Evolutionary conservation across 2,329 filamentous ascomycete genomes (phyloP), one percentile per base, ranked within the genome.

Genomic region (Verticillium tricorpus): DNA sequence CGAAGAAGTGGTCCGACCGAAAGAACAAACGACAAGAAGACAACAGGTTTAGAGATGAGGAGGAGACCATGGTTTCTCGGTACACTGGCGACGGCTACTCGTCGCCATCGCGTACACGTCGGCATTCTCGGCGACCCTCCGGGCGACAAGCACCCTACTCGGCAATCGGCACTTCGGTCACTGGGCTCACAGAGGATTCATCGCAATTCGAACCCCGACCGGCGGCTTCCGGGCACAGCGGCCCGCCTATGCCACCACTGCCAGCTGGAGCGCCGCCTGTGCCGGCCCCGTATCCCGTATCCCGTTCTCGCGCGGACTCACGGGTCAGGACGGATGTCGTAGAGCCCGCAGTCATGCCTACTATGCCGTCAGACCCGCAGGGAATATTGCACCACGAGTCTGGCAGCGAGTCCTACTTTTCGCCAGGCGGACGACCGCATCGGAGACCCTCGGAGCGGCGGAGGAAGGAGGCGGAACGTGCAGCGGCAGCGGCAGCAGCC

Each of bases 61-160:
- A 88, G 61, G 80, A 87, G 2, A 85, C 84, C 39, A 82, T 82
- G 35, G 80, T 83, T n/a, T 85, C 87, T 25, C 81, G 81, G 67
- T 92, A 85, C 64, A 92, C 89, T 2, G 89, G 86, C 32, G 90
- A 93, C 70, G 88, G 88, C 31, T 80, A 83, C 63, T 77, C 78
- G 3, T 81, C 81, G 17, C 81, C 84, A 2, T 62, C 64, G 5
- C 63, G 61, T n/a, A 61, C 61, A 22, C 60, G 31, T 14, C 60
- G 67, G 45, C 63, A 68, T 34, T 68, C 69, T 17, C 73, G 72
- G 4, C 70, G 74, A n/a, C 68, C 71, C 9, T 60, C 59, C 15
- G 59, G 63, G 3, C 65, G 62, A 32, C 68, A 68, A 12, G 67
- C 71, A 12, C 74, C 63, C 15, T 61, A 61, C 60, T 65, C 66